Percentiles rank a stretch among this genome's conserved stretches.
phyloP scores from a whole-genome alignment of 805 yeast genomes.

The Maudiozyma turicensis region DNA sequence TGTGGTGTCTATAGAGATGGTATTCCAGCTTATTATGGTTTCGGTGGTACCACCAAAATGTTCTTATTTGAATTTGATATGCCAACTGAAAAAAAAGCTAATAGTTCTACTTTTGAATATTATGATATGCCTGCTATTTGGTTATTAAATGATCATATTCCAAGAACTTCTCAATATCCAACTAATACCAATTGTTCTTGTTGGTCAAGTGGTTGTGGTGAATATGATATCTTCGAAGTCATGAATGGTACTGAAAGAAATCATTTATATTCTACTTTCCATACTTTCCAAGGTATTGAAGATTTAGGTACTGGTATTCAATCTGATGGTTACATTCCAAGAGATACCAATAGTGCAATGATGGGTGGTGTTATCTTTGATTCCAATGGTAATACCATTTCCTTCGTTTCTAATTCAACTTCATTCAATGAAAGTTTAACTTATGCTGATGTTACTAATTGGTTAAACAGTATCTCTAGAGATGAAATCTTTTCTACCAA shows the following conservation, averaged over 20 bases:
- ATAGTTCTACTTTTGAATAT: constrained; percentile 25
- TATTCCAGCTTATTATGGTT: constrained; percentile 69
- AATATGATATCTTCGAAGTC: constrained; percentile 67
- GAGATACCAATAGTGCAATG: constrained; percentile 46
- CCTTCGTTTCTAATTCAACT: constrained; percentile 49
- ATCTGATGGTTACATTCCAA: constrained; percentile 43
- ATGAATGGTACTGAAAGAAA: constrained; percentile 50
- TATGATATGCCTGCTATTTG: constrained; percentile 71
- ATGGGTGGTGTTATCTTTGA: constrained; percentile 66
- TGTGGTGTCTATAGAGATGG: constrained; percentile 74
- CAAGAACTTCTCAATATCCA: constrained; percentile 65
- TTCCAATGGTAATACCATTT: constrained; percentile 48
- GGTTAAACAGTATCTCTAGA: constrained; percentile 34
- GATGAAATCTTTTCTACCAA: constrained; percentile 22
- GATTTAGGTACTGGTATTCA: constrained; percentile 53
- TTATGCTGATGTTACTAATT: constrained; percentile 34
- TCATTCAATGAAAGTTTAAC: constrained; percentile 37
- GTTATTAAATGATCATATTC: constrained; percentile 63
- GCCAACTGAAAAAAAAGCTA: constrained; percentile 43
- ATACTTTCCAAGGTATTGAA: constrained; percentile 59
- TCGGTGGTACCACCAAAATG: constrained; percentile 56
- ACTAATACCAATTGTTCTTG: constrained; percentile 55
- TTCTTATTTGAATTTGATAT: constrained; percentile 60
- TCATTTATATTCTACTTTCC: constrained; percentile 57
- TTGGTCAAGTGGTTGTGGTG: constrained; percentile 75